Evolutionary conservation across 441 rosid genomes (phyloP).

Genomic region (Rhodomyrtus psidioides): DNA sequence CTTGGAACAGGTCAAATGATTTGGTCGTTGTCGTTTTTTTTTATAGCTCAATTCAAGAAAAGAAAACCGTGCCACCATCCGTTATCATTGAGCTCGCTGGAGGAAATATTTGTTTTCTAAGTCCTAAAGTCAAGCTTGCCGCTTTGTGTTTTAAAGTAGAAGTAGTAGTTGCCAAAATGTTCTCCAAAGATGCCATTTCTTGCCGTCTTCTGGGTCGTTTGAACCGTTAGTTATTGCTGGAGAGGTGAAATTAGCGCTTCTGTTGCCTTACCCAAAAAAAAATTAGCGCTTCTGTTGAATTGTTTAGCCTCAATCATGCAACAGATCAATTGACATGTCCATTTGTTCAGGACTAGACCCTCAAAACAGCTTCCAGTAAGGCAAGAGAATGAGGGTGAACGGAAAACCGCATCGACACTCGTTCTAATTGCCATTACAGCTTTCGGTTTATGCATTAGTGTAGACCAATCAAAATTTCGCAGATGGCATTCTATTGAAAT

Average conservation of each 20-base stretch:
- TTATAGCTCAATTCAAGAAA: too few species aligned
- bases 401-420: neutral
- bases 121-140: neutral
- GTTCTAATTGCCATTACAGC: neutral
- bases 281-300: neutral
- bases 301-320: neutral
- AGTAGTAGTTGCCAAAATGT: neutral
- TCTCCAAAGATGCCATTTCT: neutral
- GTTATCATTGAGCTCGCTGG: neutral
- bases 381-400: neutral
- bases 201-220: neutral
- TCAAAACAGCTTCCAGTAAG: neutral
- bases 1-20: neutral
- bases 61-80: neutral
- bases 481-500: neutral
- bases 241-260: neutral
- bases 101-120: neutral
- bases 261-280: too few species aligned
- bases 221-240: neutral
- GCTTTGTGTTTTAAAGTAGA: neutral
- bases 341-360: neutral
- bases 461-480: neutral
- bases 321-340: neutral
- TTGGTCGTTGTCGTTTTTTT: neutral
- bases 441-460: neutral